phyloP scores from a whole-genome alignment of 306 rosid genomes.

The Potentilla sterilis region DNA sequence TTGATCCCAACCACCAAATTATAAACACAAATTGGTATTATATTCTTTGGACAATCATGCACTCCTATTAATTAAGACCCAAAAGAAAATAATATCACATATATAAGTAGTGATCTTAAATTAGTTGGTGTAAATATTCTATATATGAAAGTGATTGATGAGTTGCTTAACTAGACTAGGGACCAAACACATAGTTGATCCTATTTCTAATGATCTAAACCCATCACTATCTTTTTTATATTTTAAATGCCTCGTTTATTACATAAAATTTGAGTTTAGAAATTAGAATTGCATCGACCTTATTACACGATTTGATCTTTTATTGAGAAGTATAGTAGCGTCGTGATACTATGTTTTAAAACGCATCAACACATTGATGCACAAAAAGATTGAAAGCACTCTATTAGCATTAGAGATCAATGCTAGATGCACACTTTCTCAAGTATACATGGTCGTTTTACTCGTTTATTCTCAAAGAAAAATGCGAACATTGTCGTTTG shows the following conservation, averaged over 20 bases:
- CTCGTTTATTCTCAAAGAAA: not conserved
- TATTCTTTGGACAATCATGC: slow-evolving; percentile 3
- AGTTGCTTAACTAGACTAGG: not conserved
- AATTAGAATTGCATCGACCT: too few species aligned
- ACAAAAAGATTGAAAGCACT: too few species aligned
- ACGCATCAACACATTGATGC: too few species aligned
- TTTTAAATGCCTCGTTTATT: not conserved
- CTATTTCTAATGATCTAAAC: not conserved
- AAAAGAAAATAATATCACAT: not conserved
- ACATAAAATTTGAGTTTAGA: not conserved
- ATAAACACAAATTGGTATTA: slow-evolving; percentile 2
- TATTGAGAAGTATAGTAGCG: too few species aligned
- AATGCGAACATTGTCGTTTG: not conserved
- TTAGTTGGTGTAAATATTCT: not conserved
- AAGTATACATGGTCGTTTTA: not conserved
- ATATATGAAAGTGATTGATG: not conserved
- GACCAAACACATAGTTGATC: not conserved
- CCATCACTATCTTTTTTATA: not conserved
- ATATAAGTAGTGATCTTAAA: not conserved
- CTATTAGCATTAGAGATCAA: too few species aligned
- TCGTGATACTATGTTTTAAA: too few species aligned
- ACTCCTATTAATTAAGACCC: not conserved
- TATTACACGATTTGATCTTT: too few species aligned
- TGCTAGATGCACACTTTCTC: not conserved
- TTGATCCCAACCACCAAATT: slow-evolving; percentile 5